phyloP scores from a whole-genome alignment of 495 filamentous ascomycete genomes.

The Aspergillus leporis region DNA sequence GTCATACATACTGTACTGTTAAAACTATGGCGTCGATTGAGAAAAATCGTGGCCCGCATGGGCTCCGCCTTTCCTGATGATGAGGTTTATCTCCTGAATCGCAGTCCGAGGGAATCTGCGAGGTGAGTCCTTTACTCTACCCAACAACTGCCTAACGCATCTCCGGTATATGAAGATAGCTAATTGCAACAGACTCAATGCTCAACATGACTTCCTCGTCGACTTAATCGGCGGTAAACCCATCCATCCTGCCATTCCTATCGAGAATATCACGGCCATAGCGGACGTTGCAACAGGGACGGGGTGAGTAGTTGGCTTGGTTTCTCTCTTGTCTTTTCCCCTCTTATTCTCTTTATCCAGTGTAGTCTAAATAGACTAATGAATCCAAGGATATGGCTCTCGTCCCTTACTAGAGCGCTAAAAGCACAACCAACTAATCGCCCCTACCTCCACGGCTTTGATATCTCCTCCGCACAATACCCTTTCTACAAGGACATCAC shows the following conservation, averaged over 20 bases:
- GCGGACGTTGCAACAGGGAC: conserved; percentile 44
- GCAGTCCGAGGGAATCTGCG: conserved; percentile 6
- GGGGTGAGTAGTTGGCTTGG: conserved; percentile 23
- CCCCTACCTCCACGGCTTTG: conserved; percentile 37
- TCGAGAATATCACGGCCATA: conserved; percentile 19
- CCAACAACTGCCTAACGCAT: neutral
- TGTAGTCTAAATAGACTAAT: neutral
- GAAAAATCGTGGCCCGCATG: neutral
- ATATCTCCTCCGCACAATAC: conserved; percentile 36
- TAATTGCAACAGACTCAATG: conserved; percentile 12
- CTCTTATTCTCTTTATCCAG: neutral
- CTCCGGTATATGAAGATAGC: neutral
- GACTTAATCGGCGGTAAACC: conserved; percentile 18
- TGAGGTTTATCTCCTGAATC: conserved; percentile 9
- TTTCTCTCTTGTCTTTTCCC: neutral
- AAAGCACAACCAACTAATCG: conserved; percentile 7
- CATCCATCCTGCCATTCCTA: conserved; percentile 33
- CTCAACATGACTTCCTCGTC: conserved; percentile 15
- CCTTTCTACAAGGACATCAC: conserved; percentile 15
- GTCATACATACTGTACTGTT: neutral
- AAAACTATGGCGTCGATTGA: neutral
- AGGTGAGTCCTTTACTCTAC: neutral
- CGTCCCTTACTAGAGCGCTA: conserved; percentile 18
- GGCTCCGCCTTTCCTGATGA: neutral
- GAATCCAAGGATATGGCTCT: conserved; percentile 27